phyloP scores from a whole-genome alignment of 306 rosid genomes.

The Gastrolobium villosum region DNA sequence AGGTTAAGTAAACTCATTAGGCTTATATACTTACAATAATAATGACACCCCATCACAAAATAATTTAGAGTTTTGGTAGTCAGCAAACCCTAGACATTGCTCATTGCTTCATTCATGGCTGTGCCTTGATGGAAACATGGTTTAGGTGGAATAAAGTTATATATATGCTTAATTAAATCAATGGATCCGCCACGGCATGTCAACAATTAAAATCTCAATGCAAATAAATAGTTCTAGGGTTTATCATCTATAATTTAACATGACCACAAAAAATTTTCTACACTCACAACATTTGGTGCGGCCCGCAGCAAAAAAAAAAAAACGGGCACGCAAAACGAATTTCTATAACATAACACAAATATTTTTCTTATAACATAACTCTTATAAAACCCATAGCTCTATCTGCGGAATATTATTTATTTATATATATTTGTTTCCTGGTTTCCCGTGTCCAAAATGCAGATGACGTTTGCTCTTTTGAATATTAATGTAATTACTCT shows the following conservation, averaged over 20 bases:
- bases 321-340: too few relatives aligned
- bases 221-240: slow-evolving; percentile 18
- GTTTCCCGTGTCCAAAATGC: slow-evolving; percentile 17
- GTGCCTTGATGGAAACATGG: slow-evolving; percentile 41
- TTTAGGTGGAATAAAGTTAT: slow-evolving; percentile 11
- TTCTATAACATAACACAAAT: too few relatives aligned
- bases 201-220: not conserved
- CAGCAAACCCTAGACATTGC: not conserved
- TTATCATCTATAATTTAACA: too few relatives aligned
- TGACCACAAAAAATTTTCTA: too few relatives aligned
- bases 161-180: not conserved
- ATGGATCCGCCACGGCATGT: slow-evolving; percentile 5
- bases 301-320: too few relatives aligned
- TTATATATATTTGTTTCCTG: slow-evolving; percentile 14
- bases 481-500: not conserved
- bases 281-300: too few relatives aligned
- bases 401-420: not conserved
- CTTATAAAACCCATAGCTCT: too few relatives aligned
- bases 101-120: not conserved
- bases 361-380: too few relatives aligned
- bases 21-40: not conserved
- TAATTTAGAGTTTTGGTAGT: not conserved
- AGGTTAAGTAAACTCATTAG: too few relatives aligned
- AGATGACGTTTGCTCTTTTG: slow-evolving; percentile 1
- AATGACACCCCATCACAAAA: not conserved